Evolutionary conservation across 2,329 filamentous ascomycete species (phyloP).

Genomic region (Penicillium sp.): DNA sequence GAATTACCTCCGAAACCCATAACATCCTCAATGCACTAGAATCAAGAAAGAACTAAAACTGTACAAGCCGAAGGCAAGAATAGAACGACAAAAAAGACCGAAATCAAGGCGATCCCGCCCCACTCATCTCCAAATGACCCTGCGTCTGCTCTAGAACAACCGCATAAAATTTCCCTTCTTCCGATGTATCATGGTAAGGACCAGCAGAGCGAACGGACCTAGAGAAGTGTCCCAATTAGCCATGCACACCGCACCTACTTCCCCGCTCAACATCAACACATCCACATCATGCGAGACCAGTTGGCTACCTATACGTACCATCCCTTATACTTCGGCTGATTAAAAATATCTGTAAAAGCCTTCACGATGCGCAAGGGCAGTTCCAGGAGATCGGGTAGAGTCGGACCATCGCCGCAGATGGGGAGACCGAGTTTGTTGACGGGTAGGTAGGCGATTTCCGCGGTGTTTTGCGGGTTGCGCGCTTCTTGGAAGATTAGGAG

Average conservation of each 20-base stretch:
- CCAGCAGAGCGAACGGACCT: constrained; percentile 41
- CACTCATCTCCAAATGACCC: constrained; percentile 5
- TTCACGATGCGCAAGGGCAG: constrained; percentile 38
- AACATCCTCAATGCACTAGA: no score
- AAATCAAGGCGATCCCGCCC: constrained; percentile 11
- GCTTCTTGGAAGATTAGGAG: constrained; percentile 45
- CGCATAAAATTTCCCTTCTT: constrained; percentile 43
- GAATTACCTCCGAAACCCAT: no score
- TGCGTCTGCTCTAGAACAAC: constrained; percentile 39
- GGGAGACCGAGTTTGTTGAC: constrained; percentile 44
- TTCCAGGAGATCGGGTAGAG: constrained; percentile 39
- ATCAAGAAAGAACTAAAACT: neutral
- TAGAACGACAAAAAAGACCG: neutral
- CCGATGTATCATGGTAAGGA: constrained; percentile 41
- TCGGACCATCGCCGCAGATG: constrained; percentile 37
- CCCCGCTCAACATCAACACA: no score
- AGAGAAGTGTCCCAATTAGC: neutral
- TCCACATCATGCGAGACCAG: no score
- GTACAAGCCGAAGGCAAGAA: neutral
- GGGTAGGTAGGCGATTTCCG: constrained; percentile 36
- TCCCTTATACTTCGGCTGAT: constrained; percentile 43
- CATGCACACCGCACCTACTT: neutral
- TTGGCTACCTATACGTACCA: no score
- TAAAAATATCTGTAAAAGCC: constrained; percentile 46
- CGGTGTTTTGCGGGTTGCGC: constrained; percentile 34